phyloP scores from a whole-genome alignment of 1,284 basidiomycete species.

The Pholiota adiposa region DNA sequence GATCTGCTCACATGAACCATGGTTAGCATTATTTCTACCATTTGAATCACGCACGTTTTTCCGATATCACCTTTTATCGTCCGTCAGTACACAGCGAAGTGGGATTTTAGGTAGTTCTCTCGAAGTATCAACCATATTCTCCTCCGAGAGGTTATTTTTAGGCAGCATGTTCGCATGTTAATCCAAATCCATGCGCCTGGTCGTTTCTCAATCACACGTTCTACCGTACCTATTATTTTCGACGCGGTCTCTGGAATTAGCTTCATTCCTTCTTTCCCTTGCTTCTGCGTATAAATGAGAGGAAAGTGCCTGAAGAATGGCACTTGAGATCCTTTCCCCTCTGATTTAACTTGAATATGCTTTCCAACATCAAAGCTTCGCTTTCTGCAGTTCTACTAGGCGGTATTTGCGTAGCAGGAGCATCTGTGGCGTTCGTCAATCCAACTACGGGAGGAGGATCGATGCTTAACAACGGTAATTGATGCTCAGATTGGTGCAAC shows the following conservation, averaged over 20 bases:
- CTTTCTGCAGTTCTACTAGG: constrained; percentile 7
- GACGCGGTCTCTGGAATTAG: neutral
- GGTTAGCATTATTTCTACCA: neutral
- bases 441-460: constrained; percentile 54
- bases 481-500: neutral
- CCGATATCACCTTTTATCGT: neutral
- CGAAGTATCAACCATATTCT: neutral
- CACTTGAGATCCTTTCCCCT: neutral
- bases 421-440: constrained; percentile 44
- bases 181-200: neutral
- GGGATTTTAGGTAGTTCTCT: constrained; percentile 3
- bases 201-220: constrained; percentile 6
- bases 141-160: constrained; percentile 3
- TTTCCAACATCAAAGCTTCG: constrained; percentile 5
- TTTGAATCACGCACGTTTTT: constrained; percentile 7
- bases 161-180: constrained; percentile 6
- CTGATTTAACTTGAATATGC: constrained; percentile 1
- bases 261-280: neutral
- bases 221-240: neutral
- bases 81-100: neutral
- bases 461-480: constrained; percentile 46
- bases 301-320: neutral
- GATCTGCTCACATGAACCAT: neutral
- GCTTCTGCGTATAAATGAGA: constrained; percentile 4
- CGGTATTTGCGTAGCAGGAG: constrained; percentile 3